phyloP scores from a whole-genome alignment of 139 green algal species.

The Coccomyxa sp. region DNA sequence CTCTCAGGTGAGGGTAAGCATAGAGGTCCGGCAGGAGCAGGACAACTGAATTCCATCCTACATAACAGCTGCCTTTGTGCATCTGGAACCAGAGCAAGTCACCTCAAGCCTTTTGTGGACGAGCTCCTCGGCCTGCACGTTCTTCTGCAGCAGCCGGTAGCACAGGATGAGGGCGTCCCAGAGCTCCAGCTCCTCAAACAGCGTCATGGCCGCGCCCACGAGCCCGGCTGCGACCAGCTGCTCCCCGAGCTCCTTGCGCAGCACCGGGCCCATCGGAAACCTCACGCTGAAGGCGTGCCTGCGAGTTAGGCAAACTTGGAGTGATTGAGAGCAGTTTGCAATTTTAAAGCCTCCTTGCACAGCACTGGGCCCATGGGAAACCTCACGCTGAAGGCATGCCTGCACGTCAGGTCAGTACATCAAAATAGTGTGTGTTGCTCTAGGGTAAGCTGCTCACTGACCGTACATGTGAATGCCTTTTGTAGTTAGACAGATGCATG shows the following conservation, averaged over 20 bases:
- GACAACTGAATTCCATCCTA: no score
- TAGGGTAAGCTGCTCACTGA: no score
- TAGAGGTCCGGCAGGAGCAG: no score
- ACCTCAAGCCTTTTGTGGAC: slow-evolving; percentile 61
- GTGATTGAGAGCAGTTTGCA: neutral
- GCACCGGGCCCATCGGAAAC: slow-evolving; percentile 41
- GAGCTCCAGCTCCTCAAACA: slow-evolving; percentile 84
- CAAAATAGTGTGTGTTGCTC: no score
- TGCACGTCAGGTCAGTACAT: no score
- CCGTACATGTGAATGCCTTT: no score
- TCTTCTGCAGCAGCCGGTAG: slow-evolving; percentile 85
- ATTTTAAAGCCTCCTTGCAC: neutral
- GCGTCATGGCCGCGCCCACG: slow-evolving; percentile 65
- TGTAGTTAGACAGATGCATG: no score
- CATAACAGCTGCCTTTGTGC: neutral
- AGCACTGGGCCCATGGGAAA: neutral
- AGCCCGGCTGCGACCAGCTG: slow-evolving; percentile 73
- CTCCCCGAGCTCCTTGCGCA: slow-evolving; percentile 82
- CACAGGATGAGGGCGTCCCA: slow-evolving; percentile 89
- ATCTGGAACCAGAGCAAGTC: neutral
- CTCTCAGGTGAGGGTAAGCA: no score
- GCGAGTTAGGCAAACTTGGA: neutral
- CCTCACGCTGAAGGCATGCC: slow-evolving; percentile 34
- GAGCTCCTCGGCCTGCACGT: slow-evolving; percentile 62
- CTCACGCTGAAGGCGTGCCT: slow-evolving; percentile 16